Conservation (phyloP, 352 stramenopile genomes). For the Blastocystis hominis region DNA sequence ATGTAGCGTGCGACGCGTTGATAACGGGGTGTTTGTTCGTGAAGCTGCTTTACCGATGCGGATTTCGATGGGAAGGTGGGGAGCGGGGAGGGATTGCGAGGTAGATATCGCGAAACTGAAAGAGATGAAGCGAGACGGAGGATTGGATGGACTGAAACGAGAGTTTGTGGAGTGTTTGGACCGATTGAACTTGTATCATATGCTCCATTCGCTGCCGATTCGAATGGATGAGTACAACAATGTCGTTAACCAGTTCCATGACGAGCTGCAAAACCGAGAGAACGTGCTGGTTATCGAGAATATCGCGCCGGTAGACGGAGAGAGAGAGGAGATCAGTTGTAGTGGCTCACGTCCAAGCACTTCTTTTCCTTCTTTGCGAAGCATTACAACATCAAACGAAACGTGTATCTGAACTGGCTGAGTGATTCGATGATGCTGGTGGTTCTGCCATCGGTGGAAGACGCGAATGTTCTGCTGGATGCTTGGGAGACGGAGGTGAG, state of each 20-base stretch:
- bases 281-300: not conserved
- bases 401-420: constrained; percentile 21
- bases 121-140: not conserved
- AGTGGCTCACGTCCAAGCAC: constrained; percentile 43
- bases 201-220: not conserved
- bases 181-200: constrained; percentile 15
- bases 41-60: constrained; percentile 39
- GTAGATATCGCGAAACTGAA: not conserved
- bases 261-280: not conserved
- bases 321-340: not conserved
- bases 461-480: not conserved
- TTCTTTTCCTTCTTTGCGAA: constrained; percentile 38
- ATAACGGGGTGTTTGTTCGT: constrained; percentile 34
- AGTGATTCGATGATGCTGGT: constrained; percentile 13
- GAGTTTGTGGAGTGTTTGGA: not conserved
- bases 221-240: constrained; percentile 29
- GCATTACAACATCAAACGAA: not conserved
- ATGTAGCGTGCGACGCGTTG: constrained; percentile 5
- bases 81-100: not conserved
- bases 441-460: not conserved
- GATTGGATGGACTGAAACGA: not conserved
- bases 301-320: not conserved
- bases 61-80: not conserved
- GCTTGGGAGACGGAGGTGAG: not conserved
- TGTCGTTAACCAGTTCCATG: not conserved